Conservation (phyloP, 2,329 filamentous ascomycete species). For the Blastomyces gilchristii region DNA sequence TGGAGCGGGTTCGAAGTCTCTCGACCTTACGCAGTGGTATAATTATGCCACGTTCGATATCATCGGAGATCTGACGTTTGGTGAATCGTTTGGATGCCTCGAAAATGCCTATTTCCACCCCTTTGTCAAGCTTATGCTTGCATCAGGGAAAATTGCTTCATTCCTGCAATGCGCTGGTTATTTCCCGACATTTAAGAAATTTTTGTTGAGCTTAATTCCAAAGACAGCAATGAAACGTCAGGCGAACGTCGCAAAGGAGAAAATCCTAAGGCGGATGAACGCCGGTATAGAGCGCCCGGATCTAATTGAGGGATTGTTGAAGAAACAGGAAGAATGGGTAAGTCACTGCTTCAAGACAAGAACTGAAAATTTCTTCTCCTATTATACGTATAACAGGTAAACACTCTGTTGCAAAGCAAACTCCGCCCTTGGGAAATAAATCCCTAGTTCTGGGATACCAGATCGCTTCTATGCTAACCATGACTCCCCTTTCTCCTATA, state of each 20-base stretch:
- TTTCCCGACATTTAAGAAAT: conserved; percentile 13
- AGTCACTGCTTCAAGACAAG: neutral
- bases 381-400: neutral
- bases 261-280: conserved; percentile 3
- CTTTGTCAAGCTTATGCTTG: conserved; percentile 21
- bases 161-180: conserved; percentile 6
- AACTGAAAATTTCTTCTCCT: neutral
- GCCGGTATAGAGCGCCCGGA: neutral
- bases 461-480: neutral
- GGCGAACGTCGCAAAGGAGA: conserved; percentile 8
- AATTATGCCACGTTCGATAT: conserved; percentile 28
- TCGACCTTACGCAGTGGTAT: conserved; percentile 24
- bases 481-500: neutral
- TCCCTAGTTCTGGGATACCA: neutral
- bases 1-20: conserved; percentile 9
- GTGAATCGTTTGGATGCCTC: conserved; percentile 24
- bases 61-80: conserved; percentile 25
- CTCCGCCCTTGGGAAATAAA: neutral
- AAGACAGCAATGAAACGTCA: conserved; percentile 4
- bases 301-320: conserved; percentile 5
- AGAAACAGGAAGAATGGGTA: conserved; percentile 9
- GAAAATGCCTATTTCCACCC: conserved; percentile 19
- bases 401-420: neutral
- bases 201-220: conserved; percentile 14
- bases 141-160: conserved; percentile 11